Conservation (phyloP, 306 rosid genomes). For the Corylus americana region DNA sequence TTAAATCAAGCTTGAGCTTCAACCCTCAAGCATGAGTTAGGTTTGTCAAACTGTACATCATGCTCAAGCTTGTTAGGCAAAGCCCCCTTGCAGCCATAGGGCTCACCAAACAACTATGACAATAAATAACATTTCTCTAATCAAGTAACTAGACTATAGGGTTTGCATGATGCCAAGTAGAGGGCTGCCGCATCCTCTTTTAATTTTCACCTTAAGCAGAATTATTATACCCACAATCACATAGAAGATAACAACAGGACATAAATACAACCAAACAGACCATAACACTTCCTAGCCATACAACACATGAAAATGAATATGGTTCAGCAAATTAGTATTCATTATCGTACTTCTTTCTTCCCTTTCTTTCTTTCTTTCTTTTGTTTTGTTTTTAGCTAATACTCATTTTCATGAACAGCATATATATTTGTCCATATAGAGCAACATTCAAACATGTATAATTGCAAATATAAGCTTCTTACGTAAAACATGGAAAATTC, state of each 20-base stretch:
- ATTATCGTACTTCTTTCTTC: not conserved
- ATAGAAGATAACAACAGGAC: not conserved
- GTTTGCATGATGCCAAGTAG: too few relatives aligned
- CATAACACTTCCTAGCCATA: not conserved
- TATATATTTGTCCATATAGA: not conserved
- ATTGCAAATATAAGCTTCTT: conserved; percentile 35
- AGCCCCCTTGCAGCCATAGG: not conserved
- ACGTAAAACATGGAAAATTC: conserved; percentile 96
- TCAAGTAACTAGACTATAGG: not conserved
- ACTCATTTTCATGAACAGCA: not conserved
- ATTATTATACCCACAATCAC: not conserved
- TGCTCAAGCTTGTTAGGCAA: not conserved
- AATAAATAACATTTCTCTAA: not conserved
- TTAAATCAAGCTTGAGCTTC: not conserved
- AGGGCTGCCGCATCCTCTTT: not conserved
- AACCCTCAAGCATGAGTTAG: not conserved
- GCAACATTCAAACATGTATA: not conserved
- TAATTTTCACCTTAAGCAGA: not conserved
- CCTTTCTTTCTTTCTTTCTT: too few relatives aligned
- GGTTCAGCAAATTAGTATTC: not conserved
- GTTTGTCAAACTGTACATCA: not conserved
- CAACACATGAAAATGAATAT: not conserved
- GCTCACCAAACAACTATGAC: not conserved
- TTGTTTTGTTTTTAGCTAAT: not conserved
- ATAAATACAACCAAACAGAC: not conserved